A percentile compares a stretch with the other conserved stretches of the same genome.
Evolutionary conservation across 148 eudicot species (phyloP).

Genomic region (Silene latifolia): DNA sequence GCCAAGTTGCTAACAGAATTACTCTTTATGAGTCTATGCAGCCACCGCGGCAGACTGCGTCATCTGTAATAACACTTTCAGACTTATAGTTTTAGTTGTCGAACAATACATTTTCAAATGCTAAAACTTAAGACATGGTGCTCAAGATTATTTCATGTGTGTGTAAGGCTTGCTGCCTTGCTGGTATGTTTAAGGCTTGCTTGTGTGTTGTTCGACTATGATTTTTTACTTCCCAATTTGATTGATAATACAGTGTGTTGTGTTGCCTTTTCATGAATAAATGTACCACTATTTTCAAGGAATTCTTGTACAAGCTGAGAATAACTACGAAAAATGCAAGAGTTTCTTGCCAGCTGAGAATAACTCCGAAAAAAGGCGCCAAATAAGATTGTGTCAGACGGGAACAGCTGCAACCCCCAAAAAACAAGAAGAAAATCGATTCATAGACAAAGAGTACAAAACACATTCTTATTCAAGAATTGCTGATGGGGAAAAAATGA

Average conservation of each 20-base stretch:
- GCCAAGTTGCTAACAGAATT: too few species aligned
- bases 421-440: too few species aligned
- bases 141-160: conserved; percentile 5
- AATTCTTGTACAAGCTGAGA: not conserved
- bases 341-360: not conserved
- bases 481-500: too few species aligned
- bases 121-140: not conserved
- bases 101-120: conserved; percentile 36
- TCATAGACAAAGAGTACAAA: too few species aligned
- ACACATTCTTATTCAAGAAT: too few species aligned
- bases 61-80: too few species aligned
- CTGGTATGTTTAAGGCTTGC: conserved; percentile 6
- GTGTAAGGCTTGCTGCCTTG: conserved; percentile 4
- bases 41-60: too few species aligned
- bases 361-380: not conserved
- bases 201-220: conserved; percentile 7
- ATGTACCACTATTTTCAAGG: not conserved
- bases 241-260: not conserved
- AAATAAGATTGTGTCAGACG: too few species aligned
- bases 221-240: conserved; percentile 5
- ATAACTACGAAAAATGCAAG: not conserved
- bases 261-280: conserved; percentile 2
- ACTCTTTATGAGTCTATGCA: too few species aligned
- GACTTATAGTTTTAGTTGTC: too few species aligned
- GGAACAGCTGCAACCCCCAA: too few species aligned